These are phyloP conservation scores for Termitomyces bulborhizus DNA, from an alignment of 768 basidiomycete genomes.

Conservation along the genomic window DNA sequence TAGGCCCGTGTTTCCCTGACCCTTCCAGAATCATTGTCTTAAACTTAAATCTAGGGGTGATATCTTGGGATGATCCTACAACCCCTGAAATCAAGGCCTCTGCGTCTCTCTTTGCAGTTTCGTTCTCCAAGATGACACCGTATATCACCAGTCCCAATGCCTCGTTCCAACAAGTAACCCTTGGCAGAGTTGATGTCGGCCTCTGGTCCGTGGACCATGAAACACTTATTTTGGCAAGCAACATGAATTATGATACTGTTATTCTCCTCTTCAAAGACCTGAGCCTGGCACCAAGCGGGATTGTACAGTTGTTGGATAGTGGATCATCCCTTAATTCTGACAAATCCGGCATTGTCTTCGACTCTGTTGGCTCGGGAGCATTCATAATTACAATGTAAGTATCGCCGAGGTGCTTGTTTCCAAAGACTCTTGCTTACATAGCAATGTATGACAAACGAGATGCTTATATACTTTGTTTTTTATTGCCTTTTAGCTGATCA, in stretches of 20 bases:
- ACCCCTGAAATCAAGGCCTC: constrained; percentile 45
- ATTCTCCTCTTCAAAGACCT: constrained; percentile 27
- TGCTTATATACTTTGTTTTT: not conserved
- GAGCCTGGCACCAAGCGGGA: constrained; percentile 14
- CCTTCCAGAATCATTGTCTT: not conserved
- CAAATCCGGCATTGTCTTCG: constrained; percentile 25
- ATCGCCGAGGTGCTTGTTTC: not conserved
- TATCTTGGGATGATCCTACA: constrained; percentile 53
- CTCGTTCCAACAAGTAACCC: constrained; percentile 32
- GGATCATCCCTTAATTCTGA: constrained; percentile 23
- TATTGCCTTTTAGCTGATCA: not conserved
- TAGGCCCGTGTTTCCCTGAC: constrained; percentile 30
- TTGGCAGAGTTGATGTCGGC: constrained; percentile 41
- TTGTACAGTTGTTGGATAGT: constrained; percentile 28
- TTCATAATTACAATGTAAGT: constrained; percentile 26
- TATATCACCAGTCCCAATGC: constrained; percentile 40
- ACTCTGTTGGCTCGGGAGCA: constrained; percentile 33
- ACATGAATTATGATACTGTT: constrained; percentile 36
- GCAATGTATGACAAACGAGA: not conserved
- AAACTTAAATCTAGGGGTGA: constrained; percentile 25
- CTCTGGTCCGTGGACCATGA: constrained; percentile 37
- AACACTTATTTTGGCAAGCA: constrained; percentile 45
- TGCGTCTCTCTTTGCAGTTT: constrained; percentile 41
- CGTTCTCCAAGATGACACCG: constrained; percentile 37
- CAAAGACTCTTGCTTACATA: constrained; percentile 2